Evolutionary conservation across 768 basidiomycete genomes (phyloP).

Genomic region (Pleurotus cornucopiae): DNA sequence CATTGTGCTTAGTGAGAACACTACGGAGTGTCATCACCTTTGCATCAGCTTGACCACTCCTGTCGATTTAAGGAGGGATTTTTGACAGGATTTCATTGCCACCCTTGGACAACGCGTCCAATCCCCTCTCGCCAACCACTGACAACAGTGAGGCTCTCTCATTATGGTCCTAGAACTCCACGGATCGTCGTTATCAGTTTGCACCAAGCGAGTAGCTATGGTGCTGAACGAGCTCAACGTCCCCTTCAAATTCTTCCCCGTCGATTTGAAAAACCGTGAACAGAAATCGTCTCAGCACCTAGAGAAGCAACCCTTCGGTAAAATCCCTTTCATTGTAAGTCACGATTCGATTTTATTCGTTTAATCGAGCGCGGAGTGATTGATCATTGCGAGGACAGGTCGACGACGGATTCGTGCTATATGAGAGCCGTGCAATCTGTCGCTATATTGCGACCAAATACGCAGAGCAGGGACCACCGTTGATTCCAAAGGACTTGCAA

Average conservation of each 20-base stretch:
- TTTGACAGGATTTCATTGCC: too few relatives aligned
- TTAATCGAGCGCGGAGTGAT: background rate
- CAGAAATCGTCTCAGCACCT: slow-evolving; percentile 43
- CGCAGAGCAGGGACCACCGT: slow-evolving; percentile 39
- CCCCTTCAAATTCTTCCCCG: slow-evolving; percentile 43
- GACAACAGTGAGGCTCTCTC: too few relatives aligned
- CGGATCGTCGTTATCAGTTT: slow-evolving; percentile 34
- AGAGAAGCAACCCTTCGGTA: slow-evolving; percentile 59
- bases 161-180: slow-evolving; percentile 42
- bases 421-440: slow-evolving; percentile 57
- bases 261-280: slow-evolving; percentile 39
- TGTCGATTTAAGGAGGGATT: too few relatives aligned
- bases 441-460: slow-evolving; percentile 61
- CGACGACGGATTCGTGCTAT: slow-evolving; percentile 61
- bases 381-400: slow-evolving; percentile 25
- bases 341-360: background rate
- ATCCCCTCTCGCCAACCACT: too few relatives aligned
- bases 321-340: slow-evolving; percentile 52
- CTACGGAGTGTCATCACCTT: too few relatives aligned
- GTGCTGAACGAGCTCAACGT: slow-evolving; percentile 53
- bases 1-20: too few relatives aligned
- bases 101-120: too few relatives aligned
- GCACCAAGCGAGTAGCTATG: slow-evolving; percentile 46
- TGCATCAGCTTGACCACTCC: too few relatives aligned
- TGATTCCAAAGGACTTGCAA: slow-evolving; percentile 41